A percentile compares a stretch with the other conserved stretches of the same genome.
Conservation (phyloP, 805 yeast genomes). For the Metschnikowia picachoensis region DNA sequence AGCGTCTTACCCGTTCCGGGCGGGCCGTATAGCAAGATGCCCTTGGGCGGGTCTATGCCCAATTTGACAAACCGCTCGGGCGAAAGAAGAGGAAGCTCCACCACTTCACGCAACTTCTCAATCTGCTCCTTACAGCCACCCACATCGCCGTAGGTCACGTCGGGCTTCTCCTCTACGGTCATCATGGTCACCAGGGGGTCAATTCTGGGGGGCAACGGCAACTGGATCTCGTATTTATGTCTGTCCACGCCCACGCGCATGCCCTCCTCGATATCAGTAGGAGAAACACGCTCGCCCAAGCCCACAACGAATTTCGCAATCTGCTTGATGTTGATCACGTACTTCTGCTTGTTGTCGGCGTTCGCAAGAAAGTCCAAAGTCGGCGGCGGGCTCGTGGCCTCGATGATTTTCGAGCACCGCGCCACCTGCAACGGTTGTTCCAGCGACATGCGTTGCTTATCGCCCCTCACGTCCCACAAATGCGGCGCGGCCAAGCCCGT, state of each 20-base stretch:
- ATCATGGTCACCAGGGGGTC: conserved; percentile 99
- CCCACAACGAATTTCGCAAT: conserved; percentile 98
- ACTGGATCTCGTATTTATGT: conserved; percentile 92
- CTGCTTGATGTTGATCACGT: conserved; percentile 95
- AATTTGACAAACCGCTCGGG: conserved; percentile 96
- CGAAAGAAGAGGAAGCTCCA: conserved; percentile 45
- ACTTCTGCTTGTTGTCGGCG: conserved; percentile 83
- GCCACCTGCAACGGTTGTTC: conserved; percentile 98
- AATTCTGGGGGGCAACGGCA: conserved; percentile 95
- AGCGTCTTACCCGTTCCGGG: conserved; percentile 99
- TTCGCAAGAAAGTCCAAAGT: conserved; percentile 38
- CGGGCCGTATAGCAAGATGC: conserved; percentile 93
- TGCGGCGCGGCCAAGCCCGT: conserved; percentile 98
- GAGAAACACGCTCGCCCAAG: conserved; percentile 93
- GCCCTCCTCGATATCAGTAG: conserved; percentile 98
- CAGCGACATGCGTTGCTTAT: conserved; percentile 84
- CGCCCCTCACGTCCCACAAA: conserved; percentile 97
- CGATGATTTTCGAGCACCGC: conserved; percentile 94
- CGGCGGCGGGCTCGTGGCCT: conserved; percentile 43
- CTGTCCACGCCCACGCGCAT: conserved; percentile 99
- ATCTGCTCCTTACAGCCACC: conserved; percentile 99
- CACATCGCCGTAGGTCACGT: conserved; percentile 95
- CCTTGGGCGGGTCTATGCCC: conserved; percentile 99
- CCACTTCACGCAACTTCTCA: conserved; percentile 43
- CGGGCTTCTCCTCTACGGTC: conserved; percentile 99